phyloP scores from a whole-genome alignment of 495 filamentous ascomycete species.

The Trichoderma gamsii region DNA sequence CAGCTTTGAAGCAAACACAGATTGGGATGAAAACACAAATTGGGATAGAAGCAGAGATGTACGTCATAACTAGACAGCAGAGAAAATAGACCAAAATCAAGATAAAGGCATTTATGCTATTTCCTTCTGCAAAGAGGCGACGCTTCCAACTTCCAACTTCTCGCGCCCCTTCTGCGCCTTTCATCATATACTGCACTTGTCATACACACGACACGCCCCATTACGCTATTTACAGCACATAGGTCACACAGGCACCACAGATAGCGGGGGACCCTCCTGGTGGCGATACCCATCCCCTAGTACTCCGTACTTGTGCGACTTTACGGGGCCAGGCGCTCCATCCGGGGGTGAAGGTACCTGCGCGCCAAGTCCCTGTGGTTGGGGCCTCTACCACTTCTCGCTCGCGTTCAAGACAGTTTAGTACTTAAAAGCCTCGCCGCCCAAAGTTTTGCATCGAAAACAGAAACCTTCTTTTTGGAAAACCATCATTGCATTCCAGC shows the following conservation, averaged over 20 bases:
- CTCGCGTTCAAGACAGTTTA: neutral
- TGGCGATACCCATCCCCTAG: neutral
- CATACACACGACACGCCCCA: neutral
- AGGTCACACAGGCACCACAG: neutral
- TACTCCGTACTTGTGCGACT: neutral
- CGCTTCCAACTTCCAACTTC: too few relatives aligned
- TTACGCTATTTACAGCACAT: neutral
- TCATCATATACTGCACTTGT: neutral
- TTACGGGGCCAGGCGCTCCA: neutral
- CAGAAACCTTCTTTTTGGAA: neutral
- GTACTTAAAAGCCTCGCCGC: neutral
- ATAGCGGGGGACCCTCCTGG: neutral
- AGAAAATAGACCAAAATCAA: too few relatives aligned
- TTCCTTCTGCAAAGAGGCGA: neutral
- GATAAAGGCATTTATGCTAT: neutral
- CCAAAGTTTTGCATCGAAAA: neutral
- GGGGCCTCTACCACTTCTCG: neutral
- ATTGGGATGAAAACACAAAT: too few relatives aligned
- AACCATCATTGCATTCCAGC: slow-evolving; percentile 4
- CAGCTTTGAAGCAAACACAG: too few relatives aligned
- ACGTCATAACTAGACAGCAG: too few relatives aligned
- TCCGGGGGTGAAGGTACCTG: neutral
- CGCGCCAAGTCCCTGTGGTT: neutral
- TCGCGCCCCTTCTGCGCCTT: too few relatives aligned
- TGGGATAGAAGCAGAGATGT: too few relatives aligned